A percentile compares a stretch with the other conserved stretches of the same genome.
These are phyloP conservation scores for Xylariaceae sp. DNA, from an alignment of 2,329 filamentous ascomycete genomes.

Conservation along the genomic window DNA sequence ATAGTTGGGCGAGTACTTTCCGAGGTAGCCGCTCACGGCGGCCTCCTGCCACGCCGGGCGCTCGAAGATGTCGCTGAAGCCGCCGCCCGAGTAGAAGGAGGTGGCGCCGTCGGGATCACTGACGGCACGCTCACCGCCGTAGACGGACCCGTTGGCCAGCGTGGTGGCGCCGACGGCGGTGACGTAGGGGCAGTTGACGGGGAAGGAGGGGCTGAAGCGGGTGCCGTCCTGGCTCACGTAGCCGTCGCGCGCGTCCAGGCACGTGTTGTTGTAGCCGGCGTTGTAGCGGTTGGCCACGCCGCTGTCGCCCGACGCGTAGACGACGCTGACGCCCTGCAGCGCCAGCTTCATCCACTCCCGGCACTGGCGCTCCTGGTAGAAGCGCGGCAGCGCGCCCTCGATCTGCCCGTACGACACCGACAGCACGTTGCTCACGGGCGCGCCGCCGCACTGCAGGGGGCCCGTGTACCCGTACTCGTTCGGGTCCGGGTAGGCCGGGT, in stretches of 20 bases:
- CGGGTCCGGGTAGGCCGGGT: constrained; percentile 43
- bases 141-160: constrained; percentile 10
- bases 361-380: constrained; percentile 46
- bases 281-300: constrained; percentile 33
- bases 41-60: constrained; percentile 5
- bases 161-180: constrained; percentile 35
- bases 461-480: constrained; percentile 38
- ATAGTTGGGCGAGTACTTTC: constrained; percentile 15
- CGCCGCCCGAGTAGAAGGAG: constrained; percentile 6
- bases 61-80: constrained; percentile 10
- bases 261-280: constrained; percentile 27
- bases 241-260: constrained; percentile 22
- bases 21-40: constrained; percentile 3
- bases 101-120: constrained; percentile 10
- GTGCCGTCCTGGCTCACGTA: constrained; percentile 30
- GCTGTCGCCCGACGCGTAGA: constrained; percentile 41
- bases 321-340: constrained; percentile 38
- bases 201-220: constrained; percentile 42
- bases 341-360: constrained; percentile 46
- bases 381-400: constrained; percentile 43
- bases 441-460: constrained; percentile 24
- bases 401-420: constrained; percentile 49
- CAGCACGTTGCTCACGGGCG: constrained; percentile 27
- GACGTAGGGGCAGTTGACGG: constrained; percentile 42
- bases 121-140: constrained; percentile 11